Conservation (phyloP, 306 rosid species). For the Begonia fuchsioides region DNA sequence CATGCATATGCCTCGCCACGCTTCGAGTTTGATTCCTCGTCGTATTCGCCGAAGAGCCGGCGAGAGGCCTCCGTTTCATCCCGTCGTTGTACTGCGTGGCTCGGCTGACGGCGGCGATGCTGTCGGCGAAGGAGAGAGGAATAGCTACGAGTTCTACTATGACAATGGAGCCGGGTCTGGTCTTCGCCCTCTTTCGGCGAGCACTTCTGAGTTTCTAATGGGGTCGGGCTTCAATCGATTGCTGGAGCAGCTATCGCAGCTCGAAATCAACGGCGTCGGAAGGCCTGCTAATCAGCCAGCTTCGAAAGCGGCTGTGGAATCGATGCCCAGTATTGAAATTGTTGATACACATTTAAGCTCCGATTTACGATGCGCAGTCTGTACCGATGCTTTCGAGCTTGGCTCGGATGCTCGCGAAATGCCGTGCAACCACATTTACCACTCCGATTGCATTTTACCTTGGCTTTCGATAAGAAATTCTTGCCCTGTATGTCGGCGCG, state of each 20-base stretch:
- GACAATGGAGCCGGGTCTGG: conserved; percentile 81
- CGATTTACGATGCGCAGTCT: conserved; percentile 86
- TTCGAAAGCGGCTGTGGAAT: conserved; percentile 66
- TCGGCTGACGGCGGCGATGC: conserved; percentile 14
- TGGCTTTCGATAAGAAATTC: conserved; percentile 83
- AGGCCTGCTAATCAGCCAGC: conserved; percentile 84
- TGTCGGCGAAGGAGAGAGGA: conserved; percentile 11
- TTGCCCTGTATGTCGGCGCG: conserved; percentile 89
- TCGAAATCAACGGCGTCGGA: conserved; percentile 69
- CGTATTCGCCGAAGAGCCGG: conserved; percentile 39
- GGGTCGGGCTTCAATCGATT: conserved; percentile 77
- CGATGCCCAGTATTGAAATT: conserved; percentile 74
- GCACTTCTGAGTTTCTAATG: conserved; percentile 65
- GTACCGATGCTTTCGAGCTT: conserved; percentile 68
- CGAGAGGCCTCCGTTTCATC: conserved; percentile 58
- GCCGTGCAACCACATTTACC: conserved; percentile 88
- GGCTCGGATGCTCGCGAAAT: conserved; percentile 78
- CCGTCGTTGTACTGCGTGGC: conserved; percentile 72
- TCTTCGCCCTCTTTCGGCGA: conserved; percentile 60
- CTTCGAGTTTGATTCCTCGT: conserved; percentile 25
- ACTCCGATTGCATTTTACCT: conserved; percentile 77
- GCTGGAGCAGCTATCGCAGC: conserved; percentile 72
- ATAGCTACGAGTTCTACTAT: conserved; percentile 56
- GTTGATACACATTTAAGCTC: conserved; percentile 27
- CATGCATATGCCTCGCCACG: conserved; percentile 14